Evolutionary conservation across 805 yeast species (phyloP), one percentile per base, ranked within the genome.

Genomic region (Saccharomyces paradoxus): DNA sequence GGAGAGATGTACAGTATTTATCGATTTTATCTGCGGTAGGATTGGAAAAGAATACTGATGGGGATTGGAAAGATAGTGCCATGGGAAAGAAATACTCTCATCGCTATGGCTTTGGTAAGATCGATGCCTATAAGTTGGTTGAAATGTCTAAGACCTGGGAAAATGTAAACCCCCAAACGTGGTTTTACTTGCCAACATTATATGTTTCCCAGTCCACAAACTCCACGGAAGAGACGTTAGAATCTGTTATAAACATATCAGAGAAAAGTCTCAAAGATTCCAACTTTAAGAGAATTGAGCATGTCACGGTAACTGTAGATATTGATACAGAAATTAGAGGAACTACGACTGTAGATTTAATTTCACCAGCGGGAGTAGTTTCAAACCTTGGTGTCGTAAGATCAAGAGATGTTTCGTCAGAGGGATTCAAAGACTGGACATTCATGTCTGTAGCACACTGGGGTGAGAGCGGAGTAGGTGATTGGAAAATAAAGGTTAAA

Each of bases 401-500:
- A 61, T 71, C 71, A 6, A 60, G 71, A 21, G 99, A 94, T 69
- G 59, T 55, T 8, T 75, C 82, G 5, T 58, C 61, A 1, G 74
- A 67, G 0, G 96, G 96, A 0, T 86, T 89, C 59, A 62, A 67
- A 4, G 77, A 86, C 60, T 94, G 99, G 99, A 87, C 88, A 1
- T 94, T 94, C 66, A 89, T 91, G 89, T 81, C 92, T 10, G 98
- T 94, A n/a, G 97, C 96, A 1, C 98, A 94, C 68, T 94, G 98
- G 97, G 97, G 97, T 44, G 97, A 92, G 68, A 91, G 86, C 61
- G 92, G 91, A 2, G 70, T 71, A 27, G 99, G 99, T 10, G 81
- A 79, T 4, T 94, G 99, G 99, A 81, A 71, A 41, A 62, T 94
- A 21, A 81, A 77, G 59, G 91, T 91, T 1, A 64, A 68, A n/a